Evolutionary conservation across 1,139 yeast species (phyloP).

Genomic region (Trichomonascaceae sp.): DNA sequence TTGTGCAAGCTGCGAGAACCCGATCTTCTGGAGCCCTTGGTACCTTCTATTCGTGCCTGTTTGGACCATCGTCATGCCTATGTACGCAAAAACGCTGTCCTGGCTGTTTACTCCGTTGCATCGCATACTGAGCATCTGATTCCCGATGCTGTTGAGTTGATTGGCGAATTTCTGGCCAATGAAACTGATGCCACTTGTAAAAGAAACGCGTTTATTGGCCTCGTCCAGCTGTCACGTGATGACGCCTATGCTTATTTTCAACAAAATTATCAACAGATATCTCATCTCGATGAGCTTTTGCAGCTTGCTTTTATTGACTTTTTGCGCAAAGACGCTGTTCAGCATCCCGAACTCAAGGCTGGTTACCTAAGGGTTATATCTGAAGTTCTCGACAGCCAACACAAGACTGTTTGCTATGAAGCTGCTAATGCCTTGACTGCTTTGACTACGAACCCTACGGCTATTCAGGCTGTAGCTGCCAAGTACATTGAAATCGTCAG

Average conservation of each 20-base stretch:
- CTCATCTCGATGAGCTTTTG: slow-evolving; percentile 71
- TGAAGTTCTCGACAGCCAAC: slow-evolving; percentile 64
- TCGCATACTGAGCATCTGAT: slow-evolving; percentile 72
- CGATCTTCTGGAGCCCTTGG: slow-evolving; percentile 89
- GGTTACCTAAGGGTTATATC: slow-evolving; percentile 69
- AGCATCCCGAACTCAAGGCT: slow-evolving; percentile 56
- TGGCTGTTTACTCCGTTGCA: slow-evolving; percentile 80
- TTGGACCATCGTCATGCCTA: slow-evolving; percentile 96
- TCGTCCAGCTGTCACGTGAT: slow-evolving; percentile 77
- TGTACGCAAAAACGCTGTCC: slow-evolving; percentile 94
- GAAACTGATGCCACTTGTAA: slow-evolving; percentile 94
- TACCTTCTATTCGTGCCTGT: slow-evolving; percentile 87
- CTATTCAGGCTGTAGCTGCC: slow-evolving; percentile 70
- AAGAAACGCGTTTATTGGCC: slow-evolving; percentile 89
- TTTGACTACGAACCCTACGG: slow-evolving; percentile 61
- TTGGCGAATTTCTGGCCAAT: slow-evolving; percentile 63
- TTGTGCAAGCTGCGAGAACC: slow-evolving; percentile 87
- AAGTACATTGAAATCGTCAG: slow-evolving; percentile 85
- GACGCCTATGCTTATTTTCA: slow-evolving; percentile 79
- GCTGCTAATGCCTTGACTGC: slow-evolving; percentile 82
- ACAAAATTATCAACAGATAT: slow-evolving; percentile 57
- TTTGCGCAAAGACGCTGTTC: slow-evolving; percentile 71
- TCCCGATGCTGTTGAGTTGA: slow-evolving; percentile 90
- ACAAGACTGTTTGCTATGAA: slow-evolving; percentile 81
- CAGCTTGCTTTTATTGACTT: slow-evolving; percentile 91